phyloP scores from a whole-genome alignment of 257 asterid species.

The Primulina eburnea region DNA sequence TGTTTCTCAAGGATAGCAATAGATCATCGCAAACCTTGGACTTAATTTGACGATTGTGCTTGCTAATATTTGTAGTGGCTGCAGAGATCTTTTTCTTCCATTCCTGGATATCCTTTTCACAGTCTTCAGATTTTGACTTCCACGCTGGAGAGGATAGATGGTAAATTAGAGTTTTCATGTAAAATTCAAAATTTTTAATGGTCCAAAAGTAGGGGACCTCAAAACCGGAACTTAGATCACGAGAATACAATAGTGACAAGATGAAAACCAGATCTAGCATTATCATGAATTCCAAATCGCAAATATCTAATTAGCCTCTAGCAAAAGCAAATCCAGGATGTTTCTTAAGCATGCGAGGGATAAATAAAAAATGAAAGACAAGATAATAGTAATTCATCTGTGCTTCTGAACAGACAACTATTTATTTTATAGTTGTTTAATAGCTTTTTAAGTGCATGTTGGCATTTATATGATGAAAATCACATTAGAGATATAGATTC shows the following conservation, averaged over 20 bases:
- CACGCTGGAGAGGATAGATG: slow-evolving; percentile 43
- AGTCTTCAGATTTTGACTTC: slow-evolving; percentile 77
- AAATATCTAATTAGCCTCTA: slow-evolving; percentile 17
- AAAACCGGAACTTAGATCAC: slow-evolving; percentile 8
- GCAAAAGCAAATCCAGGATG: neutral
- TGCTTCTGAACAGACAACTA: neutral
- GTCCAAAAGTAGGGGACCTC: slow-evolving; percentile 5
- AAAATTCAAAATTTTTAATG: slow-evolving; percentile 10
- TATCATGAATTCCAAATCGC: slow-evolving; percentile 16
- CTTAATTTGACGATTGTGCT: slow-evolving; percentile 86
- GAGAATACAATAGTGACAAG: slow-evolving; percentile 21
- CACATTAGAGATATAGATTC: neutral
- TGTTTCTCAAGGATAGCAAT: slow-evolving; percentile 18
- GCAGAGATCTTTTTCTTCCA: slow-evolving; percentile 85
- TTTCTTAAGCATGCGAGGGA: neutral
- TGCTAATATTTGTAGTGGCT: slow-evolving; percentile 83
- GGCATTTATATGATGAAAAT: neutral
- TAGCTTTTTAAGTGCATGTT: neutral
- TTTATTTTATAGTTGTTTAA: neutral
- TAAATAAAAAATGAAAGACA: neutral
- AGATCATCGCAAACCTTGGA: slow-evolving; percentile 58
- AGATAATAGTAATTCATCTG: neutral
- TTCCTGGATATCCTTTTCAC: slow-evolving; percentile 76
- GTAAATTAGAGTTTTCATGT: slow-evolving; percentile 9
- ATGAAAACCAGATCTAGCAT: slow-evolving; percentile 16